These are phyloP conservation scores for Drosera spatulata DNA, from an alignment of 179 eudicot species.

Conservation along the genomic window DNA sequence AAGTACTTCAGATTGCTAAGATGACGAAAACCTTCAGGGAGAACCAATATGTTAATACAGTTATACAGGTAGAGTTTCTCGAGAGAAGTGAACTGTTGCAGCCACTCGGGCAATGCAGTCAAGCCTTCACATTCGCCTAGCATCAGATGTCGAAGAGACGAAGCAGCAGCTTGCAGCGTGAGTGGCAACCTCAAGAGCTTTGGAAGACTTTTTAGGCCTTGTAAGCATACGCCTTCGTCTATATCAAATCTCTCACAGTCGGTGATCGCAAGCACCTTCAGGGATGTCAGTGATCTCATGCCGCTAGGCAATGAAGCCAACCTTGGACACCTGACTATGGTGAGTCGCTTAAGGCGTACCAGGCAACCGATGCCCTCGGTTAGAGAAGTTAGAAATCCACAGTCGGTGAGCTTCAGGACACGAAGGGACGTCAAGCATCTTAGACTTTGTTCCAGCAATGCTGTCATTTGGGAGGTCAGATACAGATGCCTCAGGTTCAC, in stretches of 20 bases:
- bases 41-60: slow-evolving; percentile 6
- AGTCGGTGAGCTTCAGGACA: slow-evolving; percentile 16
- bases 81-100: slow-evolving; percentile 4
- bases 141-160: slow-evolving; percentile 3
- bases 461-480: slow-evolving; percentile 20
- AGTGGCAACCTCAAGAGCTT: slow-evolving; percentile 7
- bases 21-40: slow-evolving; percentile 1
- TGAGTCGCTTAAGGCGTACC: slow-evolving; percentile 17
- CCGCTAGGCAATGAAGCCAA: slow-evolving; percentile 13
- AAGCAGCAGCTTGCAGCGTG: slow-evolving; percentile 10
- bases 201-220: slow-evolving; percentile 13
- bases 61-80: neutral
- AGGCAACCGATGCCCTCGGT: slow-evolving; percentile 21
- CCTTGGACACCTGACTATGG: slow-evolving; percentile 22
- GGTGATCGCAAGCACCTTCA: slow-evolving; percentile 1
- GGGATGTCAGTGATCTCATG: slow-evolving; percentile 7
- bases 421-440: slow-evolving; percentile 13
- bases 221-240: slow-evolving; percentile 4
- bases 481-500: slow-evolving; percentile 20
- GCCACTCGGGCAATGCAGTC: slow-evolving; percentile 9
- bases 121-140: slow-evolving; percentile 3
- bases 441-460: slow-evolving; percentile 5
- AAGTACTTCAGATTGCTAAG: neutral
- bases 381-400: slow-evolving; percentile 14
- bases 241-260: slow-evolving; percentile 9